Evolutionary conservation across 768 basidiomycete species (phyloP).

Genomic region (Amyloporia xantha): DNA sequence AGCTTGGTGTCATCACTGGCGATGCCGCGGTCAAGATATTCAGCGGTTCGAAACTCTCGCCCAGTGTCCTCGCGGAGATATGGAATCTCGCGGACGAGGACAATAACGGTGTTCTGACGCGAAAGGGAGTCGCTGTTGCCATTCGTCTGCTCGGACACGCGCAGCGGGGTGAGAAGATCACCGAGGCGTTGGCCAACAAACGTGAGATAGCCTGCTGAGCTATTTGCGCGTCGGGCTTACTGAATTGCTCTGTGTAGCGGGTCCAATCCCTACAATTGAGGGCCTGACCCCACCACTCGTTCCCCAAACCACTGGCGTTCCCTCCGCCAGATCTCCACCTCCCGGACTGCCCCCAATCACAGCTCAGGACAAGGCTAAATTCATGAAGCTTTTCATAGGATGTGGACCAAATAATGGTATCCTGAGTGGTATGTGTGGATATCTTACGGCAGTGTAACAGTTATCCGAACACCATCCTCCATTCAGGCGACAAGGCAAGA

Average conservation of each 20-base stretch:
- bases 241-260: slow-evolving; percentile 43
- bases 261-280: slow-evolving; percentile 76
- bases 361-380: slow-evolving; percentile 79
- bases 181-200: slow-evolving; percentile 56
- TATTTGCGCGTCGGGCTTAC: neutral
- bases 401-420: slow-evolving; percentile 71
- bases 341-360: slow-evolving; percentile 58
- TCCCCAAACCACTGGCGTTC: slow-evolving; percentile 44
- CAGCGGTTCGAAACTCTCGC: slow-evolving; percentile 72
- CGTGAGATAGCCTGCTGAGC: slow-evolving; percentile 41
- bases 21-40: slow-evolving; percentile 88
- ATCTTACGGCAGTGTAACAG: neutral
- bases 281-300: slow-evolving; percentile 49
- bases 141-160: slow-evolving; percentile 91
- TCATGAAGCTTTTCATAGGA: slow-evolving; percentile 67
- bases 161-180: slow-evolving; percentile 74
- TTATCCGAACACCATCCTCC: neutral
- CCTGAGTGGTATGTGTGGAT: slow-evolving; percentile 52
- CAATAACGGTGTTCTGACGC: slow-evolving; percentile 88
- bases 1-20: slow-evolving; percentile 80
- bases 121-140: slow-evolving; percentile 81
- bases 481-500: slow-evolving; percentile 76
- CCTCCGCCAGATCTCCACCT: slow-evolving; percentile 55
- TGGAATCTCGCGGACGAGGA: slow-evolving; percentile 92
- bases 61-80: slow-evolving; percentile 80